Conservation (phyloP, 371 early-diverging fungal species). For the Rhizopus delemar region DNA sequence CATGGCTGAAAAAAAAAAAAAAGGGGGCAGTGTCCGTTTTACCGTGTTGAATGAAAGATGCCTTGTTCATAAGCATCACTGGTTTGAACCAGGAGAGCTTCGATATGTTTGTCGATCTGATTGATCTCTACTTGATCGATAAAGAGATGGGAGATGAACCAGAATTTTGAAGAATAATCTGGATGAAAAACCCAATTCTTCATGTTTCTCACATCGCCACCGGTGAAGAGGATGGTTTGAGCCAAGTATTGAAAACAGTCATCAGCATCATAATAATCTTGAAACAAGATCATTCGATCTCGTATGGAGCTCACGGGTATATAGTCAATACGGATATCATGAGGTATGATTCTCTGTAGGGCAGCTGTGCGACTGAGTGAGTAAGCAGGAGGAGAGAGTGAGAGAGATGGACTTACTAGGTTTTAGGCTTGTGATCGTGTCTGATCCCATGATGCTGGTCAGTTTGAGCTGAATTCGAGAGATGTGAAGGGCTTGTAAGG, state of each 20-base stretch:
- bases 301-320: slow-evolving; percentile 32
- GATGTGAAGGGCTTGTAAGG: slow-evolving; percentile 45
- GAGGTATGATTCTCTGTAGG: slow-evolving; percentile 42
- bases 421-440: slow-evolving; percentile 14
- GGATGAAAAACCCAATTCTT: slow-evolving; percentile 51
- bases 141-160: slow-evolving; percentile 45
- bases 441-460: slow-evolving; percentile 31
- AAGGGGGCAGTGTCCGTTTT: too few relatives aligned
- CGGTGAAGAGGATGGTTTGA: slow-evolving; percentile 44
- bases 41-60: too few relatives aligned
- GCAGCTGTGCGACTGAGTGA: slow-evolving; percentile 24
- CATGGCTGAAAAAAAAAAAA: too few relatives aligned
- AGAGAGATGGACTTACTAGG: slow-evolving; percentile 37
- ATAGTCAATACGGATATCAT: slow-evolving; percentile 48
- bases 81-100: too few relatives aligned
- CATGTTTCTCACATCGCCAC: slow-evolving; percentile 51
- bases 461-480: slow-evolving; percentile 40
- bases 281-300: slow-evolving; percentile 49
- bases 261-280: slow-evolving; percentile 40
- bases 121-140: slow-evolving; percentile 10
- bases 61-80: too few relatives aligned
- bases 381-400: slow-evolving; percentile 1
- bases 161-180: slow-evolving; percentile 49
- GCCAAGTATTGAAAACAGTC: slow-evolving; percentile 48
- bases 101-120: not conserved